These are phyloP conservation scores for Cryphonectria naterciae DNA, from an alignment of 2,329 filamentous ascomycete species.

Conservation along the genomic window DNA sequence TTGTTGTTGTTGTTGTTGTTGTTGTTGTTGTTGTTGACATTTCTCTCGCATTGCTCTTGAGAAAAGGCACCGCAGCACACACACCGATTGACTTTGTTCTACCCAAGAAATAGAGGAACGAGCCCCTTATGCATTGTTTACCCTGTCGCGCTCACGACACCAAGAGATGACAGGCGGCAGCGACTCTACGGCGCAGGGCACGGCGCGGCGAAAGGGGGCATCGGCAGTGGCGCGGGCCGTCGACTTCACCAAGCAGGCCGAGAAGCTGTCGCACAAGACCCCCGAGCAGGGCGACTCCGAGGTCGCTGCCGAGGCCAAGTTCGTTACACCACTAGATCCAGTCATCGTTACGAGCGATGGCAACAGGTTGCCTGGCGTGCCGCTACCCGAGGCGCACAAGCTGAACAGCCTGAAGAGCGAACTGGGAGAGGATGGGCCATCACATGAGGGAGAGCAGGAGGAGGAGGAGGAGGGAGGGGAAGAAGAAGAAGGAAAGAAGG, in stretches of 20 bases:
- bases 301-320: conserved; percentile 65
- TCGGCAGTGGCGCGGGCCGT: conserved; percentile 47
- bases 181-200: background rate
- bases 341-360: conserved; percentile 72
- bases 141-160: conserved; percentile 3
- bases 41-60: background rate
- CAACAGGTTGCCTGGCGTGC: conserved; percentile 68
- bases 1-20: background rate
- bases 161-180: conserved; percentile 14
- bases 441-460: conserved; percentile 38
- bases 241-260: conserved; percentile 65
- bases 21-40: background rate
- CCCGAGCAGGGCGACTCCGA: conserved; percentile 40
- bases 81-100: background rate
- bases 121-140: background rate
- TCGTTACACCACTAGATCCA: conserved; percentile 71
- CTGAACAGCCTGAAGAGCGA: conserved; percentile 67
- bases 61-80: background rate
- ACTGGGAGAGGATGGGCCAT: conserved; percentile 38
- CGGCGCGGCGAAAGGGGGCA: conserved; percentile 1
- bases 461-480: background rate
- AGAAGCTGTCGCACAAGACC: conserved; percentile 54
- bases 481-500: conserved; percentile 33
- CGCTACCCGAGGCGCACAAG: conserved; percentile 70
- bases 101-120: no score